Percentiles rank a stretch among this genome's conserved stretches.
phyloP scores from a whole-genome alignment of 2,329 filamentous ascomycete genomes.

The Lecanicillium sp. region DNA sequence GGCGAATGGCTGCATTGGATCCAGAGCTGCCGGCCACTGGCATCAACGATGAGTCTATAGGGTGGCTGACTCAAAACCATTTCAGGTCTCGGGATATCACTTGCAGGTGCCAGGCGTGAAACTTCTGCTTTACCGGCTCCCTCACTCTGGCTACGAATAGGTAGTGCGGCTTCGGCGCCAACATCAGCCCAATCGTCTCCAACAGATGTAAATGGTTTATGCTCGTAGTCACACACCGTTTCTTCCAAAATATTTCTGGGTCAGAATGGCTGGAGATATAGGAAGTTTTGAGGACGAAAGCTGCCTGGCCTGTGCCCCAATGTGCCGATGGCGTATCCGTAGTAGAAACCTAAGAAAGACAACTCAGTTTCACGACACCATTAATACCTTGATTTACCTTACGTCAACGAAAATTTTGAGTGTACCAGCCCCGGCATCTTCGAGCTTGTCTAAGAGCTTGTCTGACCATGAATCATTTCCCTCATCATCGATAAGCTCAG shows the following conservation, averaged over 20 bases:
- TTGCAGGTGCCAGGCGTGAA: conserved; percentile 31
- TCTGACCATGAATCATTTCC: conserved; percentile 33
- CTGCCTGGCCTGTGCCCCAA: too few relatives aligned
- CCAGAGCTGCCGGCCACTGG: conserved; percentile 24
- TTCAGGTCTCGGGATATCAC: conserved; percentile 35
- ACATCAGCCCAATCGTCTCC: conserved; percentile 38
- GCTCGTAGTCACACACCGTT: too few relatives aligned
- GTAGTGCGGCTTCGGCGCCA: conserved; percentile 17
- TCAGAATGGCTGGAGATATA: too few relatives aligned
- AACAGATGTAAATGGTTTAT: too few relatives aligned
- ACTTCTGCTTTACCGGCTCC: conserved; percentile 11
- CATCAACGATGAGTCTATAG: conserved; percentile 35
- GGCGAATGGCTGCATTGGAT: conserved; percentile 39
- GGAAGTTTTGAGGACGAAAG: too few relatives aligned
- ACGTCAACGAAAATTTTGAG: conserved; percentile 30
- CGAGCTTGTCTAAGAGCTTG: conserved; percentile 27
- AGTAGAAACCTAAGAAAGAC: too few relatives aligned
- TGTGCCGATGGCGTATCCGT: too few relatives aligned
- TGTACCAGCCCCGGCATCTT: conserved; percentile 10
- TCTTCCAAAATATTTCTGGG: too few relatives aligned
- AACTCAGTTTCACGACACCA: too few relatives aligned
- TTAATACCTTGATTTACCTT: conserved; percentile 18
- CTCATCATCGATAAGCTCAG: conserved; percentile 32
- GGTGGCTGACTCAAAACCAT: conserved; percentile 38
- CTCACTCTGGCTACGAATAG: conserved; percentile 1